Base-by-base conservation (phyloP, 768 basidiomycete genomes). In the Leccinellum albellum region DNA sequence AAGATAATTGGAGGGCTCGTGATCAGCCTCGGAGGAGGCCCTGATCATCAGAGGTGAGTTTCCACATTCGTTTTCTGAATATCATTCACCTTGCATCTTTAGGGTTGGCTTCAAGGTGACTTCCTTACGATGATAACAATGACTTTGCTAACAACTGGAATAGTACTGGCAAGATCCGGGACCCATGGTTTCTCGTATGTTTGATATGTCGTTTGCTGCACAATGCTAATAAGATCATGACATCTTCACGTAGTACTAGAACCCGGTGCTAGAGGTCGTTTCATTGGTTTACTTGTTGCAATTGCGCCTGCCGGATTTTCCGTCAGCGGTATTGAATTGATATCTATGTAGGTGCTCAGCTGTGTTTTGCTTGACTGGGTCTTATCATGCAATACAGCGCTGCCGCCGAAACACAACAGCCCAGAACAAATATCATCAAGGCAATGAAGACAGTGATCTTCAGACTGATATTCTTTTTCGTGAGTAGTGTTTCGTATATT, bases 391-490 rank as follows among this genome's bases (percentile, higher is more conserved):
- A 4, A 56, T 61, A 44, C 52, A 87, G 86, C 54, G 82, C 87
- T 26, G 89, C 88, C 17, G 88, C 86, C 0, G 91, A 94, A 71
- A 86, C 88, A 0, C 77, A 83, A 66, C 89, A 80, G 65, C 91
- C 92, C 7, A 82, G 89, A 35, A 84, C 86, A 29, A 91, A 89
- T 64, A 89, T 94, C 61, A 76, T 83, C 23, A 89, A 84, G 66
- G 89, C 90, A 23, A 84, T 91, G 51, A 78, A 81, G 35, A 78
- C 87, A 21, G 89, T 94, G 5, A 89, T 91, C 70, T 89, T 83
- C 74, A 85, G 93, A 59, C 87, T 96, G 63, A 60, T 88, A 10
- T 45, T 63, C 4, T 66, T 66, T 35, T 66, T 56, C 35, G 65
- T 66, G 26, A 54, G 64, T 46, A 35, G 32, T 1, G 9, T 24